Evolutionary conservation across 305 asterid genomes (phyloP), one percentile per base, ranked within the genome.

Genomic region (Stenogyne calaminthoides): DNA sequence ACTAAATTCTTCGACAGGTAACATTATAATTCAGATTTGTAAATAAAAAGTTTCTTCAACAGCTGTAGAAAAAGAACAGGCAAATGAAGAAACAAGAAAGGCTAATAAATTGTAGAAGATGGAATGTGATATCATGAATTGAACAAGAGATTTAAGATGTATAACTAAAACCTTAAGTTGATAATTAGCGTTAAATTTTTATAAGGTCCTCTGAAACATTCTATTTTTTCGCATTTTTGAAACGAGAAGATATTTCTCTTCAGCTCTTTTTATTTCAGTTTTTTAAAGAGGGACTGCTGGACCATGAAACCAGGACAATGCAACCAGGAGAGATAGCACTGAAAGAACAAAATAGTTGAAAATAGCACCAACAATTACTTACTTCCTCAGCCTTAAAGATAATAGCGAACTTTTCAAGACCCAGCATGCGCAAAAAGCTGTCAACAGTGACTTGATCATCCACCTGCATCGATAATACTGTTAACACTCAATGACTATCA

Each of bases 351-450:
- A 61, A 37, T 60, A 72, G 71, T 60, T 36, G 66, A 46, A 71
- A 63, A 55, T 46, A 77, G 34, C 66, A 67, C 51, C 32, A 57
- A 70, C 64, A 34, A 65, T 46, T 64, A 81, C 90, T n/a, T 78
- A 94, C 99, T 84, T 94, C 97, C 83, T 94, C 97, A 25, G 95
- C 99, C 91, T 92, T 88, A 80, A 94, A 90, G 76, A 60, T 58
- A 77, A 94, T 84, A 67, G 88, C 76, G 78, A 77, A 94, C 74
- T 89, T 94, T 73, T 90, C 97, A 68, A 94, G 92, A 51, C 90
- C 95, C 84, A 94, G 63, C 1, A 91, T 82, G 49, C 81, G 90
- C 84, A 94, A 74, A 80, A 94, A 88, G 80, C 90, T 84, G 80
- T 94, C 99, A 76, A 94, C 93, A 55, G 91, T 81, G 49, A 81